Base-by-base conservation (phyloP, 129 eudicot genomes). In the Tagetes erecta region DNA sequence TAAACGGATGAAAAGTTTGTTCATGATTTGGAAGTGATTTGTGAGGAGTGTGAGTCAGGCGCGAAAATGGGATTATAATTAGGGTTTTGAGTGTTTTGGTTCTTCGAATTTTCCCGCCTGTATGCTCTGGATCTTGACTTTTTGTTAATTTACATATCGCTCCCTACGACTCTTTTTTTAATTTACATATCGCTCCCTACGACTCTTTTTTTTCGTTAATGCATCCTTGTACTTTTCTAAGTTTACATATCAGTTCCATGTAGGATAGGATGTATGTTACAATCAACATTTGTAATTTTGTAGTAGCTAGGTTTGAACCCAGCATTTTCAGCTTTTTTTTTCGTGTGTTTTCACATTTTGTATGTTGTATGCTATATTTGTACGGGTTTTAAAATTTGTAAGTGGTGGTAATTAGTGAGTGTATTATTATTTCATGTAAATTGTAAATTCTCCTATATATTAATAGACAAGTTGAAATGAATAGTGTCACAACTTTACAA, bases 41-140 rank as follows among this genome's bases (percentile, higher is more conserved):
- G 77, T 5, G 60, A 13, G 46, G 11, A 40, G 51, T 56, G 1
- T 50, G 64, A 27, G 56, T 53, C 55, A 42, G 67, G 68, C 80
- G 83, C 80, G 78, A 76, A 76, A 74, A 74, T 62, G 78, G 45
- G 47, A 42, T 30, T 34, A 49, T 58, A 2, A 30, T 4, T 60
- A 62, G 80, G 73, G 76, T 80, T 80, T 80, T 75, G 80, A 75
- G 62, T 39, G 40, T 5, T 76, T 76, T 56, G 49, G 20, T 30
- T 40, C 31, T 74, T 33, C 12, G 57, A 31, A 13, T 52, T 58
- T 80, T 80, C 83, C 83, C 83, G 83, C 81, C 75, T 64, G 8
- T 74, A 57, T 74, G 71, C 20, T 36, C 20, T 36, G 4, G 8
- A 14, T 64, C 49, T 64, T 64, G 6, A 13, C 49, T 62, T 38